Base-by-base conservation (phyloP, 768 basidiomycete species). In the Leccinum imitatum region DNA sequence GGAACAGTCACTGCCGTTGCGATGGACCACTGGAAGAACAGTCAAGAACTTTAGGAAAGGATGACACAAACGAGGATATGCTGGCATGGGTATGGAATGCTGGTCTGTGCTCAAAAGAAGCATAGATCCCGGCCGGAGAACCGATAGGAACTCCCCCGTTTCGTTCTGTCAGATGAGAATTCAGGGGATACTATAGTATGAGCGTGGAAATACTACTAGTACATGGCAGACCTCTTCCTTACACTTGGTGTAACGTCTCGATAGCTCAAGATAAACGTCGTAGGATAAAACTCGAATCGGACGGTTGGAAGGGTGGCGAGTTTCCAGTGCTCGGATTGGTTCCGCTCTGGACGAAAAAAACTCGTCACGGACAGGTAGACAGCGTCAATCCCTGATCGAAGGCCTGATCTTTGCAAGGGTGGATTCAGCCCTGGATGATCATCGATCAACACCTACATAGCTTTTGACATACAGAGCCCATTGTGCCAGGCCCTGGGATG, bases 231-330 rank as follows among this genome's bases (percentile, higher is more conserved):
- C 91, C 69, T 92, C 88, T 68, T 95, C 93, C 73, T 89, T 87
- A 72, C 98, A 97, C 69, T 98, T 96, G 2, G 97, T 96, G 73
- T 95, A 97, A 50, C 97, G 83, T 51, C 97, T 80, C n/a, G 89
- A 85, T 37, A 99, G 81, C 71, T 99, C 97, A 68, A 85, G 95
- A 76, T 91, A 96, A 3, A 99, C 95, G 74, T 99, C 97, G 60
- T 91, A 93, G 2, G 93, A 94, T 14, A 98, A 82, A 70, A 98
- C 95, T 74, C 91, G 78, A 98, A 98, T n/a, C 95, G 83, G 23
- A 87, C 80, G 17, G 87, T 80, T 1, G 94, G 93, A 17, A 98
- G 82, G 0, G 94, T 98, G 2, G 96, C 93, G 35, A 98, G 84
- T 76, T 98, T 98, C 76, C 13, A 33, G 13, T 98, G 95, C 41